Evolutionary conservation across 2,329 filamentous ascomycete genomes (phyloP), one percentile per base, ranked within the genome.

Genomic region (Uncinocarpus reesii): DNA sequence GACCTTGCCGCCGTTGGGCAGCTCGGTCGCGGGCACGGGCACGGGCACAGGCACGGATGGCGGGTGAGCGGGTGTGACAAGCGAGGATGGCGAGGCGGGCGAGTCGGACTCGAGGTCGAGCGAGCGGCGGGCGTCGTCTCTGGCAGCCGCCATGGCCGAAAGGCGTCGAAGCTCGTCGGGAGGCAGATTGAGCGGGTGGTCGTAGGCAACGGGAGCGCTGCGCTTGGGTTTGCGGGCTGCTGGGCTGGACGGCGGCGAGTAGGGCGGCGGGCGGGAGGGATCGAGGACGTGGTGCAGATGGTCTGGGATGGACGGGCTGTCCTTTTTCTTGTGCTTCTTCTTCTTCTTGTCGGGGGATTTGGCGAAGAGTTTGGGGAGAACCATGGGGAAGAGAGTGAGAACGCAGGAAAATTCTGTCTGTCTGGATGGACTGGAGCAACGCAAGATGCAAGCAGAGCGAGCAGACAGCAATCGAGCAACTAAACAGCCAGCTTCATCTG

Each of bases 101-200:
- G 41, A 23, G 24, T 48, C 46, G 28, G 37, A 43, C 16, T 92
- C 86, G 57, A 87, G 71, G 57, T 92, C 85, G 83, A 90, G 88
- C 51, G 83, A 80, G 59, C 73, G 78, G 54, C 77, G 71, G 52
- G 66, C 66, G 48, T 67, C 64, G 52, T 71, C 66, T 52, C 63
- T 60, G 41, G 66, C 64, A 53, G 72, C 69, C 48, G 71, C 69
- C 69, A 74, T 75, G 60, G 71, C 74, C 55, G 81, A 82, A 53
- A 87, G 74, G 57, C 86, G 80, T 65, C 85, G 84, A 60, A 87
- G 78, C 75, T 95, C 83, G 71, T 95, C 88, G 40, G 88, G 88
- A 1, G 84, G 87, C 18, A 94, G 79, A 62, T 95, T 95, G 45
- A 95, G 77, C 32, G 90, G 90, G 66, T 95, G 89, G 53, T 65